phyloP scores from a whole-genome alignment of 2,329 filamentous ascomycete species.

The Arthrinium phaeospermum region DNA sequence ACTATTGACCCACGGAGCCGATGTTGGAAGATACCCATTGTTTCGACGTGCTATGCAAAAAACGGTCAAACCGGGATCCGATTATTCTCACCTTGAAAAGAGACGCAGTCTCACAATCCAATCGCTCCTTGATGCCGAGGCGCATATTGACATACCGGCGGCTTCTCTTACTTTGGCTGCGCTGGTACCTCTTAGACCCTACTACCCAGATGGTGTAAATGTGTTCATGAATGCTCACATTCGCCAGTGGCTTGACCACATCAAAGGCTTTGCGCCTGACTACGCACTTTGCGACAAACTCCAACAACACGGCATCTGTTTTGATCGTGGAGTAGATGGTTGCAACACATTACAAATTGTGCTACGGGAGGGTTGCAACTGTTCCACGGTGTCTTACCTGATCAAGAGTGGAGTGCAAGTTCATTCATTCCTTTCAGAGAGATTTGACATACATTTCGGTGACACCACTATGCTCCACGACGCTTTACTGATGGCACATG shows the following conservation, averaged over 20 bases:
- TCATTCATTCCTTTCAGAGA: background rate
- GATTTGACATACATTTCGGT: background rate
- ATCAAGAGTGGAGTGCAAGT: background rate
- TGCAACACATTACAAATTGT: background rate
- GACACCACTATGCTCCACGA: background rate
- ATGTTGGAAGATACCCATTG: background rate
- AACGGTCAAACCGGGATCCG: background rate
- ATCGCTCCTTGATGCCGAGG: background rate
- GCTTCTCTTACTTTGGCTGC: background rate
- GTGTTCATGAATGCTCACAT: background rate
- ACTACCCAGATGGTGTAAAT: rapidly evolving
- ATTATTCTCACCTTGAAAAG: background rate
- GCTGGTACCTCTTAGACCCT: background rate
- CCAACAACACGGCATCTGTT: background rate
- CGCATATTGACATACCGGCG: background rate
- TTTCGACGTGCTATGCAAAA: background rate
- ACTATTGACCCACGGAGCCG: background rate
- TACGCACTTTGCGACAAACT: background rate
- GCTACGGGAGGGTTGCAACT: background rate
- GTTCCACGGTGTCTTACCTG: background rate
- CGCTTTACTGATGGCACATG: background rate
- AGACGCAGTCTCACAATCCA: background rate
- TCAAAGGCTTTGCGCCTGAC: background rate
- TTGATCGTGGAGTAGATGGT: background rate
- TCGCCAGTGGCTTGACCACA: background rate